Evolutionary conservation across 768 basidiomycete species (phyloP), one percentile per base, ranked within the genome.

Genomic region (Lactarius psammicola): DNA sequence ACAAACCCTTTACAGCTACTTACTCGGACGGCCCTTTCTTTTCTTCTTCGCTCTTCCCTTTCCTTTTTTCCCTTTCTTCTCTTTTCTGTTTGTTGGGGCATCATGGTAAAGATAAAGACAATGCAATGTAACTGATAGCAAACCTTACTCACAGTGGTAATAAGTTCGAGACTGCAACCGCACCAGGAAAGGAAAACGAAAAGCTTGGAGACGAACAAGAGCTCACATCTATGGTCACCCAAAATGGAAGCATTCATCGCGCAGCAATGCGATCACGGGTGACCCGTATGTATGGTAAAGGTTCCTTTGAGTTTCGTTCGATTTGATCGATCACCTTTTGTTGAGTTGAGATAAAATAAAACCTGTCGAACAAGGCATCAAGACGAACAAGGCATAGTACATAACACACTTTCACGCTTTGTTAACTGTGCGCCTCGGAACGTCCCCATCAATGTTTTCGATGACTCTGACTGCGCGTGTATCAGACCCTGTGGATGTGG

Each of bases 61-160:
- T 53, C 28, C 28, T 30, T 17, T 56, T 60, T 31, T 36, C 33
- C 28, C 40, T 15, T 2, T 33, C 15, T 3, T 18, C 13, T 7
- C 4, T 59, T 42, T 10, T 28, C 33, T 51, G 49, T 51, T 51
- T 51, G 49, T 26, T 2, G 8, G 28, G 60, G 65, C 38, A 42
- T 58, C 49, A 51, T 23, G 49, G 49, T 51, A n/a, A 20, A 11
- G 36, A 31, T 18, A 17, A 61, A 28, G 36, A 53, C 17, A 31
- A 38, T 49, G 56, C 65, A 66, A 66, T 66, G 65, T 66, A 66
- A 62, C 28, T 42, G 65, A 66, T 57, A 66, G 65, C 56, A 57
- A 56, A 51, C 49, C 49, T 17, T 23, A 20, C 20, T 44, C 20
- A n/a, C 42, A 44, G 42, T 44, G 11, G 26, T 8, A 1, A 40